Evolutionary conservation across 2,329 filamentous ascomycete species (phyloP).

Genomic region (Septoria petroselini): DNA sequence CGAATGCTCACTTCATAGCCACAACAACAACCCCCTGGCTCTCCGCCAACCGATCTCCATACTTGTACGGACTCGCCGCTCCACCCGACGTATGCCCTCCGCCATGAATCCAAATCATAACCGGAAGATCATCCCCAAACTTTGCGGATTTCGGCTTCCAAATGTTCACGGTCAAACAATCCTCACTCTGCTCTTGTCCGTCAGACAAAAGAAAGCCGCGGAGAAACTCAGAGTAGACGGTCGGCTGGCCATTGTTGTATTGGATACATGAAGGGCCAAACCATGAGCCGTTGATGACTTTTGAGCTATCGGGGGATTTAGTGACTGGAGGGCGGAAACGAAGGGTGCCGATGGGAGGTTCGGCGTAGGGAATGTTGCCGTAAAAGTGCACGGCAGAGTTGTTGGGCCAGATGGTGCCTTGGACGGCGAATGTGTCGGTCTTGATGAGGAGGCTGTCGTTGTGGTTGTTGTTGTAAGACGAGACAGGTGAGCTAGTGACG

Average conservation of each 20-base stretch:
- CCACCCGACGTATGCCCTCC: conserved; percentile 16
- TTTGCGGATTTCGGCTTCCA: conserved; percentile 34
- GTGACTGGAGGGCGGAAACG: conserved; percentile 22
- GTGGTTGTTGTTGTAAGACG: background rate
- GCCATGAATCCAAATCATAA: conserved; percentile 38
- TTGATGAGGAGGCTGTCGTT: conserved; percentile 9
- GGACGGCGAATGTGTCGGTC: conserved; percentile 15
- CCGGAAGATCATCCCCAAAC: conserved; percentile 33
- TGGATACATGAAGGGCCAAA: conserved; percentile 22
- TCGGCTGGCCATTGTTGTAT: conserved; percentile 16
- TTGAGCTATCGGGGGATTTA: conserved; percentile 15
- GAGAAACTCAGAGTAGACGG: conserved; percentile 18
- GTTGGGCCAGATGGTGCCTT: conserved; percentile 19
- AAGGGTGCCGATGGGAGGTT: conserved; percentile 14
- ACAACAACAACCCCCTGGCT: conserved; percentile 23
- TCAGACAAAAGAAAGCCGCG: conserved; percentile 16
- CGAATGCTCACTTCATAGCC: conserved; percentile 17
- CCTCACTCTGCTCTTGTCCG: conserved; percentile 22
- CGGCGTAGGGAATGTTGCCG: conserved; percentile 22
- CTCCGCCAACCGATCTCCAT: conserved; percentile 20
- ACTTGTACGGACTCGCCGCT: conserved; percentile 22
- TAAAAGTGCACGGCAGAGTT: conserved; percentile 19
- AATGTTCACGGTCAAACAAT: conserved; percentile 41
- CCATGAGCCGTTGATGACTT: conserved; percentile 21
- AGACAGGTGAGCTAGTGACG: background rate